phyloP scores from a whole-genome alignment of 306 rosid species.

The Glycyrrhiza uralensis region DNA sequence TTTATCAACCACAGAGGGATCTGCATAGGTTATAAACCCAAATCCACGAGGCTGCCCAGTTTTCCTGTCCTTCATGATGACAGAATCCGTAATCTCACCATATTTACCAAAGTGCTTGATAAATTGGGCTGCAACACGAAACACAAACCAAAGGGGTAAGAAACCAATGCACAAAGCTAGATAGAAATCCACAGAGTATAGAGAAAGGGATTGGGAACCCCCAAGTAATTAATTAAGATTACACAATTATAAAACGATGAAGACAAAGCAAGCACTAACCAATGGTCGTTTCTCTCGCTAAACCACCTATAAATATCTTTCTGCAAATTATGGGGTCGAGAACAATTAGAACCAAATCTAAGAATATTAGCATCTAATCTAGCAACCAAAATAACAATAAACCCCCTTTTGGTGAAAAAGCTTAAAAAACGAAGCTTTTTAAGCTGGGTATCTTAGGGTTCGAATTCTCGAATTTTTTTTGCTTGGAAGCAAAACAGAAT shows the following conservation, averaged over 20 bases:
- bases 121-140: conserved; percentile 68
- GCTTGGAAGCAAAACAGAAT: conserved; percentile 12
- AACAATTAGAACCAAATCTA: conserved; percentile 31
- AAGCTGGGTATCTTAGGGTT: not conserved
- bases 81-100: conserved; percentile 85
- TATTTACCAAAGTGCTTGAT: conserved; percentile 79
- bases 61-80: conserved; percentile 91
- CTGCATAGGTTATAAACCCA: conserved; percentile 86
- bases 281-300: conserved; percentile 89
- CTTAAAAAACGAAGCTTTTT: not conserved
- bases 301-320: conserved; percentile 94
- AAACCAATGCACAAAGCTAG: not conserved
- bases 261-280: conserved; percentile 57
- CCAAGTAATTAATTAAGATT: not conserved
- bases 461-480: conserved; percentile 6
- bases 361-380: conserved; percentile 27
- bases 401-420: not conserved
- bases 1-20: conserved; percentile 81
- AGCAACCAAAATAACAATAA: not conserved
- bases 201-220: conserved; percentile 17
- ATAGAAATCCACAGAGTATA: not conserved
- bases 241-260: not conserved
- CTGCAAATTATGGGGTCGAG: conserved; percentile 61
- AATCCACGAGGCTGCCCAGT: conserved; percentile 95
- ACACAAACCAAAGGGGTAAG: conserved; percentile 4